phyloP scores from a whole-genome alignment of 768 basidiomycete genomes.

The Porphyrellus cyaneotinctus region DNA sequence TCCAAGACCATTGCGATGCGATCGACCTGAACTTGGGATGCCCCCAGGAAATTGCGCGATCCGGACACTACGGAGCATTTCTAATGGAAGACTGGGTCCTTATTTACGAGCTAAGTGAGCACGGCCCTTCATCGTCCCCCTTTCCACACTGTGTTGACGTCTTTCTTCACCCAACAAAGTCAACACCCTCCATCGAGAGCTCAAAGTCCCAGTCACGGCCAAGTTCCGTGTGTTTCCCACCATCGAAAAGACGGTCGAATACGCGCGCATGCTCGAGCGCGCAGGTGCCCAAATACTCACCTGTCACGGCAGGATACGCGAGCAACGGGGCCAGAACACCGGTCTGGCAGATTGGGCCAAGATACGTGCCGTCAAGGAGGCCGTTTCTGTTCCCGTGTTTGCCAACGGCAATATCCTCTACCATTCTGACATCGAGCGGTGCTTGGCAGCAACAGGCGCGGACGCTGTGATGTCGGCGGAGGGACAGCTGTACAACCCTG shows the following conservation, averaged over 20 bases:
- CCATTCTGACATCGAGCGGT: slow-evolving; percentile 74
- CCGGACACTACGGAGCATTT: slow-evolving; percentile 85
- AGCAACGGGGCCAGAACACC: slow-evolving; percentile 84
- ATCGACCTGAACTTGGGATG: slow-evolving; percentile 94
- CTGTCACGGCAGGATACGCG: slow-evolving; percentile 87
- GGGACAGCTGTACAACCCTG: slow-evolving; percentile 90
- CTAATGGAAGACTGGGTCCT: slow-evolving; percentile 94
- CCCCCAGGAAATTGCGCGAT: slow-evolving; percentile 91
- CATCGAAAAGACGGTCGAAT: slow-evolving; percentile 83
- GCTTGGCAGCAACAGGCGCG: slow-evolving; percentile 78
- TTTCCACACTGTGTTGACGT: not conserved
- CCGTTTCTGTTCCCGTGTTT: slow-evolving; percentile 89
- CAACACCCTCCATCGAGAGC: slow-evolving; percentile 76
- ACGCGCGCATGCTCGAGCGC: slow-evolving; percentile 92
- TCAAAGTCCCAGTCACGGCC: slow-evolving; percentile 90
- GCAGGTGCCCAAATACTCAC: slow-evolving; percentile 95
- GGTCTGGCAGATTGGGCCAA: slow-evolving; percentile 88
- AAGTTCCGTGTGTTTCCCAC: slow-evolving; percentile 92
- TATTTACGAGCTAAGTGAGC: slow-evolving; percentile 72
- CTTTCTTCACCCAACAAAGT: slow-evolving; percentile 43
- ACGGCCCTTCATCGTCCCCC: not conserved
- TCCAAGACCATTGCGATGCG: slow-evolving; percentile 84
- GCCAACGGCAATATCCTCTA: slow-evolving; percentile 96
- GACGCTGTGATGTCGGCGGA: slow-evolving; percentile 96
- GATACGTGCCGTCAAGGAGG: slow-evolving; percentile 86